Evolutionary conservation across 2,329 filamentous ascomycete genomes (phyloP).

Genomic region (Simplicillium sp.): DNA sequence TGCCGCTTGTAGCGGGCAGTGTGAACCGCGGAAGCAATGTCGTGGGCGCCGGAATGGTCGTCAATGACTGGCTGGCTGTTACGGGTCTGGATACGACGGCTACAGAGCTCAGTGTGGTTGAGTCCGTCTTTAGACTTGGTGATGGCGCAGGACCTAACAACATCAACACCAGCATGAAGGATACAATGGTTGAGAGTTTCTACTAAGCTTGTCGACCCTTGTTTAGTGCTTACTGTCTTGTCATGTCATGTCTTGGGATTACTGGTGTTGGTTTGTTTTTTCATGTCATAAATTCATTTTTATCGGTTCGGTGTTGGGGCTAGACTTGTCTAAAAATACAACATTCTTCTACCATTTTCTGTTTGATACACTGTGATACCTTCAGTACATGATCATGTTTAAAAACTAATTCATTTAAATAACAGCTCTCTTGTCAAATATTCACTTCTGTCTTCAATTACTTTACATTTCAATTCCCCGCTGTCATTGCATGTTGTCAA

Average conservation of each 20-base stretch:
- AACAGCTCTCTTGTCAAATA: no score
- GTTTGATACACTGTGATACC: no score
- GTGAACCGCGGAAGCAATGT: slow-evolving; percentile 91
- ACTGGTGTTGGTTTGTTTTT: slow-evolving; percentile 8
- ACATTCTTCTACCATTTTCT: no score
- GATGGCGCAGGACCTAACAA: slow-evolving; percentile 72
- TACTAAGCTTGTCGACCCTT: slow-evolving; percentile 49
- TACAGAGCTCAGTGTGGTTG: slow-evolving; percentile 93
- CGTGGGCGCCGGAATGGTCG: slow-evolving; percentile 62
- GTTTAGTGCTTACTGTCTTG: background rate
- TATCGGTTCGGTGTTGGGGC: slow-evolving; percentile 1
- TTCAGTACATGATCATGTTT: no score
- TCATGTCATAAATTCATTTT: slow-evolving; percentile 7
- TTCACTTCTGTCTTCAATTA: no score
- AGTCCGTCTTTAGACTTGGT: slow-evolving; percentile 90
- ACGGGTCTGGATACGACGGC: slow-evolving; percentile 90
- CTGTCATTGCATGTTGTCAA: no score
- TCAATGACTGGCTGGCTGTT: slow-evolving; percentile 87
- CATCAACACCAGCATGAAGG: slow-evolving; percentile 82
- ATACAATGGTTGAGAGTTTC: slow-evolving; percentile 98
- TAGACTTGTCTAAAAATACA: background rate
- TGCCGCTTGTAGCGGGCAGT: slow-evolving; percentile 87
- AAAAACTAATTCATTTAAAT: no score
- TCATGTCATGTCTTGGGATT: slow-evolving; percentile 5
- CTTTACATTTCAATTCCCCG: no score